Percentiles rank a stretch among this genome's conserved stretches.
Evolutionary conservation across 2,329 filamentous ascomycete genomes (phyloP).

Genomic region (Emmonsiellopsis sp.): DNA sequence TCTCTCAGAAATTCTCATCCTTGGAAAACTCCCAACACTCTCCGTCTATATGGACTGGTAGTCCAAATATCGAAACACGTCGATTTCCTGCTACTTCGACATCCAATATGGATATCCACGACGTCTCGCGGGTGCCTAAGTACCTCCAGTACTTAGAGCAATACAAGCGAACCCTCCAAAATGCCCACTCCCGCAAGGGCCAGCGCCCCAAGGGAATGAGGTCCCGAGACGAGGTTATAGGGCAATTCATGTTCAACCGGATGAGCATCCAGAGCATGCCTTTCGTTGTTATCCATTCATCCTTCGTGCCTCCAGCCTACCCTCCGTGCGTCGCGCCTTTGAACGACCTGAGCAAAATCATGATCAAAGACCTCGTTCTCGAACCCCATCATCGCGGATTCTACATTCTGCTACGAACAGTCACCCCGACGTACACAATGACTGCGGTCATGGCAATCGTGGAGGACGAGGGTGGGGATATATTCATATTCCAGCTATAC

Average conservation of each 20-base stretch:
- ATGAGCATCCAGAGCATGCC: neutral
- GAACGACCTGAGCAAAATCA: conserved; percentile 16
- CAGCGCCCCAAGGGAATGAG: conserved; percentile 5
- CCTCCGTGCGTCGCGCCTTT: conserved; percentile 11
- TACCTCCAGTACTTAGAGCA: conserved; percentile 7
- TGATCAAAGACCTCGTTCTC: conserved; percentile 25
- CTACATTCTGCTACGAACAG: conserved; percentile 25
- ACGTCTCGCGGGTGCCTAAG: conserved; percentile 7
- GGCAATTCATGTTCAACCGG: conserved; percentile 10
- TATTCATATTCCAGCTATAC: conserved; percentile 32
- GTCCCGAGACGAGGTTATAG: conserved; percentile 13
- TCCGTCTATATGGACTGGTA: no score
- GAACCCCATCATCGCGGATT: conserved; percentile 34
- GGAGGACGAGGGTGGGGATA: conserved; percentile 32
- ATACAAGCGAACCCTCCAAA: conserved; percentile 10
- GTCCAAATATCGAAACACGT: no score
- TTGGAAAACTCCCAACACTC: no score
- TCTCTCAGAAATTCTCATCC: no score
- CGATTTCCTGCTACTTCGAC: no score
- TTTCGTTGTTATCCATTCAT: no score
- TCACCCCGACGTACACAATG: conserved; percentile 22
- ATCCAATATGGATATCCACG: conserved; percentile 11
- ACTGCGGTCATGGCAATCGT: conserved; percentile 28
- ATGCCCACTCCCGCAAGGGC: conserved; percentile 11
- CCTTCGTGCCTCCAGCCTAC: conserved; percentile 16